Conservation (phyloP, 1,284 basidiomycete genomes). For the Puccinia triticina region DNA sequence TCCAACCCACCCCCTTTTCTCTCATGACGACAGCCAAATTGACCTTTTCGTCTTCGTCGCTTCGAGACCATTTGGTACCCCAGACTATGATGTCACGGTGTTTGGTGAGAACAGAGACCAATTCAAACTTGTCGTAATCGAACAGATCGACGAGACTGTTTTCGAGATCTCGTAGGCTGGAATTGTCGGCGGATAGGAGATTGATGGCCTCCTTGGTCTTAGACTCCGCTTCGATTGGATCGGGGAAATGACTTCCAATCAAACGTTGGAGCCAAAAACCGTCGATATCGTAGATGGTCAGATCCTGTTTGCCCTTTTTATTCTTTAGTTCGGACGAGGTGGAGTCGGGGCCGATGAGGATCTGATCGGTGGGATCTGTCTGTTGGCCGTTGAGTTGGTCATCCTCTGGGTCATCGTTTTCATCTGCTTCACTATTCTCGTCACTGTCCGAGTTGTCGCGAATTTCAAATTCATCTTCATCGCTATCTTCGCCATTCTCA, state of each 20-base stretch:
- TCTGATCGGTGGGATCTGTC: conserved; percentile 64
- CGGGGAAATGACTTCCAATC: conserved; percentile 84
- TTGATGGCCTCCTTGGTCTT: conserved; percentile 84
- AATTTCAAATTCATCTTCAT: conserved; percentile 76
- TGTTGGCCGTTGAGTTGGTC: conserved; percentile 56
- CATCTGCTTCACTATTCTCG: conserved; percentile 75
- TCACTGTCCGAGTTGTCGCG: conserved; percentile 83
- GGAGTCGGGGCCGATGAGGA: conserved; percentile 53
- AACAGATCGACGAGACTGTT: conserved; percentile 97
- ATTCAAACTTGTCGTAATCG: conserved; percentile 83
- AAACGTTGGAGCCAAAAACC: conserved; percentile 98
- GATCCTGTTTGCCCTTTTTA: conserved; percentile 55
- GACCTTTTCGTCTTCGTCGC: conserved; percentile 83
- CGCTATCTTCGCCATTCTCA: conserved; percentile 77
- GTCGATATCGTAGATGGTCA: conserved; percentile 89
- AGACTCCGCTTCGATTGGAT: conserved; percentile 89
- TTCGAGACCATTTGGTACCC: conserved; percentile 94
- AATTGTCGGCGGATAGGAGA: conserved; percentile 81
- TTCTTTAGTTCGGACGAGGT: conserved; percentile 56
- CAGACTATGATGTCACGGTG: conserved; percentile 96
- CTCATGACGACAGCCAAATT: conserved; percentile 98
- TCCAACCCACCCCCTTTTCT: conserved; percentile 95
- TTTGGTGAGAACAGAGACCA: conserved; percentile 87
- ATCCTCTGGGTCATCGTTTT: conserved; percentile 73
- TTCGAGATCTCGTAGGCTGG: conserved; percentile 87